phyloP scores from a whole-genome alignment of 495 filamentous ascomycete species.

The Neurospora tetrasperma region DNA sequence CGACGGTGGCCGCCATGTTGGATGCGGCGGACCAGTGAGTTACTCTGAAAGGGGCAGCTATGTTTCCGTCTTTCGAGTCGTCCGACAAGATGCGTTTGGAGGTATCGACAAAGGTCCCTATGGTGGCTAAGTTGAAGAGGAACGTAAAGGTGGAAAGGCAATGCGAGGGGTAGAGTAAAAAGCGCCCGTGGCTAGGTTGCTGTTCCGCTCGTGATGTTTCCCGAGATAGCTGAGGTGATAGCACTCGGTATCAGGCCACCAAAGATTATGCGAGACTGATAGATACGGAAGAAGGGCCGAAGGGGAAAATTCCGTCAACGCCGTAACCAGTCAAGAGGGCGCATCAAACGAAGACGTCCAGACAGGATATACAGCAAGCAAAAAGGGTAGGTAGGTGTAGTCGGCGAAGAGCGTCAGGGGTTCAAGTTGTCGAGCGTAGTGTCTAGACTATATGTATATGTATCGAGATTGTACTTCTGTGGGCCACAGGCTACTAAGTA shows the following conservation, averaged over 20 bases:
- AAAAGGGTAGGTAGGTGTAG: neutral
- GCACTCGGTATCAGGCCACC: neutral
- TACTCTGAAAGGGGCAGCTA: neutral
- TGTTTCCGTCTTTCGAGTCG: neutral
- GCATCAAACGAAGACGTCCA: neutral
- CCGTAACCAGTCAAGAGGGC: neutral
- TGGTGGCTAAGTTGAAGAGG: neutral
- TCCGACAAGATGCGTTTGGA: neutral
- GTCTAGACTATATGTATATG: neutral
- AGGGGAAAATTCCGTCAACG: neutral
- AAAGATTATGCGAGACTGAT: neutral
- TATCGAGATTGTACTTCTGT: neutral
- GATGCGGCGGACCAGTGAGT: neutral
- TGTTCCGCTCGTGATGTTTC: neutral
- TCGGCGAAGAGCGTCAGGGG: neutral
- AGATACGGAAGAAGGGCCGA: neutral
- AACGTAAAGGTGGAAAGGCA: neutral
- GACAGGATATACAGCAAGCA: neutral
- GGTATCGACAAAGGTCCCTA: neutral
- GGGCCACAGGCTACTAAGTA: neutral
- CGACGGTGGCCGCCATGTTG: conserved; percentile 25
- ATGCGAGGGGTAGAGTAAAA: neutral
- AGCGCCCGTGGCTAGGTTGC: neutral
- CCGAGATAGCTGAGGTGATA: neutral
- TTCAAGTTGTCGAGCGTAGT: neutral